Base-by-base conservation (phyloP, 352 stramenopile genomes). In the Phytophthora vignae region DNA sequence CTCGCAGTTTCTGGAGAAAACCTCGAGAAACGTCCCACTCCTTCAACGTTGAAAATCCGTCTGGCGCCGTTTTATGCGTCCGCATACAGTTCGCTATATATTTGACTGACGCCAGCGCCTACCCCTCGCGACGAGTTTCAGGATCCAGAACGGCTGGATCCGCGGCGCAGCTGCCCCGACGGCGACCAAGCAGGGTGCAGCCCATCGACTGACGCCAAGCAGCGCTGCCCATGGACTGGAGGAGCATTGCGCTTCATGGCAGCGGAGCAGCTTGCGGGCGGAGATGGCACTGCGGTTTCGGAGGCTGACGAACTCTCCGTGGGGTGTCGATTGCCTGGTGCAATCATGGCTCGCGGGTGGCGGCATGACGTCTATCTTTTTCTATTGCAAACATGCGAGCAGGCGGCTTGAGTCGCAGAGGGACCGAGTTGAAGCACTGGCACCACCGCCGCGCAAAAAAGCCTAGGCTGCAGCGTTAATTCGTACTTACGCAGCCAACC, bases 131-230 rank as follows among this genome's bases (percentile, higher is more conserved):
- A 19, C 21, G 49, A 55, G 21, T 55, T 55, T 55, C 49, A 55
- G 22, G 49, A 52, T 52, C 44, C 44, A 67, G 67, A 56, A 56
- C 40, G 40, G 40, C 40, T 49, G 40, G 40, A 49, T 33, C 29
- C 29, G 40, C 40, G 15, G 40, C 40, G 40, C 40, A 49, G 40
- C 40, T 49, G 40, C 40, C 36, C 40, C 29, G 29, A 49, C 14
- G 40, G 4, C 7, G 15, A 49, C 15, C 15, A 49, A 49, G 40
- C 40, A 49, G n/a, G 29, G 40, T 49, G 40, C 40, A 49, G 40
- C 40, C 40, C 14, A 49, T 49, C 40, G 40, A 49, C 9, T 4
- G 40, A n/a, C 40, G 40, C 40, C 12, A 15, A 12, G 14, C 14
- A 42, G 14, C 36, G 36, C 1, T 7, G 36, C 36, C 14, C 14